Base-by-base conservation (phyloP, 305 asterid genomes). In the Petunia hybrid region DNA sequence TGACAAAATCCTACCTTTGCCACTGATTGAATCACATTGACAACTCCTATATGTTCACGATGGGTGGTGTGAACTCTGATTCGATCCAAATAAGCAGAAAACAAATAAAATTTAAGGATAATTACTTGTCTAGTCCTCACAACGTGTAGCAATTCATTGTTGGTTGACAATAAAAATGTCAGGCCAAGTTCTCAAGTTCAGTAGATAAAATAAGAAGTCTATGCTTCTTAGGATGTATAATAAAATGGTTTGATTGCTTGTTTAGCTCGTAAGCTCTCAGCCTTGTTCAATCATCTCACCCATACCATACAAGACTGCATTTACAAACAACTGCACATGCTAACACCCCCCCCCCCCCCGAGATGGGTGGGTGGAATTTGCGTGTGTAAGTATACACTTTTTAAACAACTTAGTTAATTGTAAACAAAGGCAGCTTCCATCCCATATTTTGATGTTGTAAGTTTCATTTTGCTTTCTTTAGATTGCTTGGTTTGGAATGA, bases 291-390 rank as follows among this genome's bases (percentile, higher is more conserved):
- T 92, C 90, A 93, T 90, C 94, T 78, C 88, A 82, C 90, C 92
- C 89, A 90, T 84, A 87, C 83, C 84, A 2, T 55, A 13, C 61
- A 13, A 55, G 61, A 80, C 79, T 69, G 82, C 88, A 86, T 76
- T 83, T 77, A 83, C 87, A 90, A 87, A 86, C 89, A 85, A 87
- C 5, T 84, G 86, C 93, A 92, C 91, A 90, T 90, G 93, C 86
- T 70, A 57, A 75, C 71, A 82, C 12, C 12, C 53, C 1, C 42
- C 36, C 40, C 13, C 39, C 8, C 12, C 43, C 40, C 40, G 4
- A 22, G 40, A 31, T 59, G 14, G 4, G 14, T 59, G 64, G 64
- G 22, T 66, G 45, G 45, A 12, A 48, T 13, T 66, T 10, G 85
- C 42, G 67, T 61, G 42, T 55, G 59, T 63, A 51, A 57, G 77